These are phyloP conservation scores for Lachnellula arida DNA, from an alignment of 2,329 filamentous ascomycete genomes.

Conservation along the genomic window DNA sequence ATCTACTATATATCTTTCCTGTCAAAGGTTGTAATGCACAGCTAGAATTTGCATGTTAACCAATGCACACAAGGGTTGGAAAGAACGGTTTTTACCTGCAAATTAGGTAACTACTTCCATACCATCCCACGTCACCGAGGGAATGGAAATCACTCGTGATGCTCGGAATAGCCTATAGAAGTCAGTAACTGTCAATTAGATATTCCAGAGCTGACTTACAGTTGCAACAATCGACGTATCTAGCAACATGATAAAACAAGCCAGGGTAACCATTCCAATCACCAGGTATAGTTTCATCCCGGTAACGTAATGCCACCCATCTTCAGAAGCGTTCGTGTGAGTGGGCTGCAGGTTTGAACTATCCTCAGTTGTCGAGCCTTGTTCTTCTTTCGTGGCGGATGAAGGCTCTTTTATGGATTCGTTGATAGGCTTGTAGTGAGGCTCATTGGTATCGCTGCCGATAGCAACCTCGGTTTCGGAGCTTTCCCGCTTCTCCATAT, in stretches of 20 bases:
- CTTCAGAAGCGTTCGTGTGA: background rate
- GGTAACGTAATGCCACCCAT: slow-evolving; percentile 19
- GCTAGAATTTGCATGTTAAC: slow-evolving; percentile 29
- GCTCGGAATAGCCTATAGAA: slow-evolving; percentile 38
- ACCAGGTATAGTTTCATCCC: slow-evolving; percentile 20
- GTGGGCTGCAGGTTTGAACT: background rate
- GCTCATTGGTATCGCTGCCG: background rate
- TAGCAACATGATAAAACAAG: slow-evolving; percentile 44
- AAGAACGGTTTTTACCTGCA: slow-evolving; percentile 24
- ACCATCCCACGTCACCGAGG: slow-evolving; percentile 52
- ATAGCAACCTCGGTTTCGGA: background rate
- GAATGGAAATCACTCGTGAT: slow-evolving; percentile 49
- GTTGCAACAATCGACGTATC: slow-evolving; percentile 51
- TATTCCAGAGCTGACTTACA: slow-evolving; percentile 23
- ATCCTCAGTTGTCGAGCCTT: background rate
- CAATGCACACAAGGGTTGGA: background rate
- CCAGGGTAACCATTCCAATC: slow-evolving; percentile 37
- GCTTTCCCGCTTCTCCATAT: background rate
- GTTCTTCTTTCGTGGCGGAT: background rate
- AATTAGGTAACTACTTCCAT: slow-evolving; percentile 46
- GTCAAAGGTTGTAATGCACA: slow-evolving; percentile 47
- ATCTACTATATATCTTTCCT: slow-evolving; percentile 46
- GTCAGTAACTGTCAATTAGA: background rate
- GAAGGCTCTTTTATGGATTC: background rate
- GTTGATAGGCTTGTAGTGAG: background rate